Conservation (phyloP, 2,329 filamentous ascomycete species). For the Bipolaris bicolor region DNA sequence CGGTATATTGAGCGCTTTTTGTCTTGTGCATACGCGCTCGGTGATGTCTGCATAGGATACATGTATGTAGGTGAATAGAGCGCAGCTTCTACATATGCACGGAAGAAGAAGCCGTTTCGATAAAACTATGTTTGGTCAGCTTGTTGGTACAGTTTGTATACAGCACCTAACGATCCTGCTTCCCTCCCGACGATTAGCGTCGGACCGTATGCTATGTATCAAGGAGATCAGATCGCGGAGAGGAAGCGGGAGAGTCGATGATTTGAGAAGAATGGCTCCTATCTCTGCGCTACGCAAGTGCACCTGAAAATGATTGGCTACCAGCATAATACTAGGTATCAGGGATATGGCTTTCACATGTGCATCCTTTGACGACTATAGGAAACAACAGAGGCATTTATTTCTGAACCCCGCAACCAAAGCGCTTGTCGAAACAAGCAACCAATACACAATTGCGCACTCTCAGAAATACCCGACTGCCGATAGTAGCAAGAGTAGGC, state of each 20-base stretch:
- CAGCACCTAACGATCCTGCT: not conserved
- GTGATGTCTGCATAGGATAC: constrained; percentile 4
- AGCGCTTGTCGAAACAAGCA: not conserved
- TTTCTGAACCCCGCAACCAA: not conserved
- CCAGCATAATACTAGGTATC: not conserved
- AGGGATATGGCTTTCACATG: not conserved
- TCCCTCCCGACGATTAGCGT: not conserved
- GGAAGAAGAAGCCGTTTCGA: not conserved
- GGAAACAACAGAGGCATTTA: not conserved
- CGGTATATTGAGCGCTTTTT: constrained; percentile 10
- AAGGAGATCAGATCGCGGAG: not conserved
- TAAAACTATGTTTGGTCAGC: not conserved
- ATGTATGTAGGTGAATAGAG: constrained; percentile 4
- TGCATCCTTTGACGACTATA: not conserved
- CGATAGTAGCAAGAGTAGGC: too few relatives aligned
- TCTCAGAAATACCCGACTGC: too few relatives aligned
- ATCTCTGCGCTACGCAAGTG: not conserved
- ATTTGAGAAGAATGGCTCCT: not conserved
- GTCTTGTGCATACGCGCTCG: constrained; percentile 5
- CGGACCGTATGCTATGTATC: not conserved
- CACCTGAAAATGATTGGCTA: not conserved
- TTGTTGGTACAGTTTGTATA: not conserved
- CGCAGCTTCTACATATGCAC: constrained; percentile 1
- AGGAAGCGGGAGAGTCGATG: not conserved
- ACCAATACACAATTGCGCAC: not conserved